Conservation (phyloP, 1,284 basidiomycete genomes). For the Ustilago curta region DNA sequence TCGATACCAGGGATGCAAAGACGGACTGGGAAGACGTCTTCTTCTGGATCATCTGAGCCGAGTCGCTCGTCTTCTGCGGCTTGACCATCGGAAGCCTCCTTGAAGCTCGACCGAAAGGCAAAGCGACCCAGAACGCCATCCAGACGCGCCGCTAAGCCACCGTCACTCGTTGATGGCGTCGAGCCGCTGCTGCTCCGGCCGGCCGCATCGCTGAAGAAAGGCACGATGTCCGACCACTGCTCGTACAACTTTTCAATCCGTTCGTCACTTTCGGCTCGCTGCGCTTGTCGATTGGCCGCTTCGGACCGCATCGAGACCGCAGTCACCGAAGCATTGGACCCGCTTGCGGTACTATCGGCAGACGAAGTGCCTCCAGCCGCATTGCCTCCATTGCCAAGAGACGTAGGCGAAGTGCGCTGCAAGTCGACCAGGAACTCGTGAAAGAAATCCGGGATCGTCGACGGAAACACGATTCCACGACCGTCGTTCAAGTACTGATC, state of each 20-base stretch:
- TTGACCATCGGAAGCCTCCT: conserved; percentile 29
- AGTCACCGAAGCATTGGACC: conserved; percentile 42
- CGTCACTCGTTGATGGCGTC: conserved; percentile 4
- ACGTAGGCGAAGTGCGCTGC: conserved; percentile 73
- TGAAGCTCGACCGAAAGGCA: conserved; percentile 51
- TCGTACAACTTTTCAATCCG: conserved; percentile 66
- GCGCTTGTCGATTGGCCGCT: conserved; percentile 14
- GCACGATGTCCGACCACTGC: conserved; percentile 60
- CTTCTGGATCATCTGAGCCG: conserved; percentile 26
- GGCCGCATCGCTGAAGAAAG: conserved; percentile 36
- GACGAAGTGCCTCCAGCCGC: conserved; percentile 18
- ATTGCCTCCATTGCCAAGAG: conserved; percentile 6
- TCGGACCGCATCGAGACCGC: conserved; percentile 40
- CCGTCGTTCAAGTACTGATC: conserved; percentile 83
- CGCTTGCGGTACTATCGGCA: conserved; percentile 24
- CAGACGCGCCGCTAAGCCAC: conserved; percentile 20
- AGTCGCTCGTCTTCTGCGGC: conserved; percentile 11
- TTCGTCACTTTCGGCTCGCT: conserved; percentile 61
- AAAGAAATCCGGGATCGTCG: conserved; percentile 92
- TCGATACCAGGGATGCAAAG: conserved; percentile 59
- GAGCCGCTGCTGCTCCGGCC: not conserved
- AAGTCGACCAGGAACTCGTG: conserved; percentile 87
- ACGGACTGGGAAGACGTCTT: conserved; percentile 43
- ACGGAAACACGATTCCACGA: conserved; percentile 82
- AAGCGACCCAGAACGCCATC: conserved; percentile 32